Base-by-base conservation (phyloP, 495 filamentous ascomycete genomes). In the Elasticomyces elasticus region DNA sequence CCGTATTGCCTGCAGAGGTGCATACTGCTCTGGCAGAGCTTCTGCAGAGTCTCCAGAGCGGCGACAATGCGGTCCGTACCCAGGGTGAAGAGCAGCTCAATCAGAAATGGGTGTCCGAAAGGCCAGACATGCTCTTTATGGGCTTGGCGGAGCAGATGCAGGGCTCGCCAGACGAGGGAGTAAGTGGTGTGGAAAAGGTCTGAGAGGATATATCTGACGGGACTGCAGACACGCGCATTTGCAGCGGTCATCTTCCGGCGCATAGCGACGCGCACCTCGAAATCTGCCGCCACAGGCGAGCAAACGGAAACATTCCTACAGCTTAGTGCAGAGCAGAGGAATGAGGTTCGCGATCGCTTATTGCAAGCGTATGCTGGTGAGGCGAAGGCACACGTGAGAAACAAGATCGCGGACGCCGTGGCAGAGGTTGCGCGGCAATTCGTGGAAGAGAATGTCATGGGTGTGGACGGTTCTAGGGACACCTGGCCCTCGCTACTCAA, bases 391-490 rank as follows among this genome's bases (percentile, higher is more conserved):
- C 69, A 79, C 15, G 85, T 94, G 31, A 77, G 94, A 65, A 94
- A 94, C 68, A 99, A 97, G 71, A 86, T 96, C 65, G 90, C 89
- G 51, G 94, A 99, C 69, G 89, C 92, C 1, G 84, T 97, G 55
- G 94, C 94, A 6, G 94, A 99, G 66, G 73, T 97, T 41, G 94
- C 90, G 28, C 82, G 94, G 63, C 88, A 97, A 67, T 94, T 96
- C 69, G 85, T 85, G 48, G 94, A 96, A 63, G 86, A 83, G 53
- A 7, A 52, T 23, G 49, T 61, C 15, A 24, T 57, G 47, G 30
- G 17, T 27, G 31, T 48, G 22, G 54, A 61, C 22, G 58, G 58
- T 1, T 27, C 58, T 30, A 45, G 54, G 79, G 89, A 43, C 77
- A 82, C 58, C 66, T 99, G 94, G 94, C 83, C 87, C 13, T 94